A percentile compares a stretch with the other conserved stretches of the same genome.
Conservation (phyloP, 345 rosid species). For the Fremontodendron californicum region DNA sequence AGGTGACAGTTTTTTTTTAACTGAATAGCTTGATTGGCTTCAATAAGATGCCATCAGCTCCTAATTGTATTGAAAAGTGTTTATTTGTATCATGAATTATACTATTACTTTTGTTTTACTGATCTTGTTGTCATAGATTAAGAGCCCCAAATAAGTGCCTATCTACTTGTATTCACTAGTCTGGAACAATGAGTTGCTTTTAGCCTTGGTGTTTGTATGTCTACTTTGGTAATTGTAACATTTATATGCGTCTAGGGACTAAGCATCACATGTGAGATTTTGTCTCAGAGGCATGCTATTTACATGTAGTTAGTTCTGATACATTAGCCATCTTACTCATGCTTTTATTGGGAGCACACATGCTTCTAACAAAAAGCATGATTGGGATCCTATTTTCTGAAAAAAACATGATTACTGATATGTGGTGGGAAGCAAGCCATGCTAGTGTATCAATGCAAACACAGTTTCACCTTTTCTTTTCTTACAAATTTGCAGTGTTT, state of each 20-base stretch:
- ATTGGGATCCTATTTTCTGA: not conserved
- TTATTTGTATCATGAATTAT: not conserved
- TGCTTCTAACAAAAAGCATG: not conserved
- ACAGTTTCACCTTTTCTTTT: not conserved
- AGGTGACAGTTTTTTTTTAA: slow-evolving; percentile 38
- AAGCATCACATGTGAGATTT: not conserved
- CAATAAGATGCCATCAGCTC: not conserved
- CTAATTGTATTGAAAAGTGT: not conserved
- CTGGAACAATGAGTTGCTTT: not conserved
- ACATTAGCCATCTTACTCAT: not conserved
- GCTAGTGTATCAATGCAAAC: not conserved
- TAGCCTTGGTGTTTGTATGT: slow-evolving; percentile 3
- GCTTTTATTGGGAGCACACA: not conserved
- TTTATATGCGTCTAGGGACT: not conserved
- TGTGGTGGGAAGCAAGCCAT: not conserved
- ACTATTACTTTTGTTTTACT: not conserved
- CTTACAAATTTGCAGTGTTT: not conserved
- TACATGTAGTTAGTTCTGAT: not conserved
- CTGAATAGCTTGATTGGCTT: not conserved
- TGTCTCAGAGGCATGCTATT: not conserved
- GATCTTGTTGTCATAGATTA: not conserved
- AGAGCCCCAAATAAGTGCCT: slow-evolving; percentile 5
- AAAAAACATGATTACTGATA: not conserved
- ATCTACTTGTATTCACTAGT: not conserved
- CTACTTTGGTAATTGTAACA: not conserved